These are phyloP conservation scores for Neurospora sp. DNA, from an alignment of 495 filamentous ascomycete species.

Conservation along the genomic window DNA sequence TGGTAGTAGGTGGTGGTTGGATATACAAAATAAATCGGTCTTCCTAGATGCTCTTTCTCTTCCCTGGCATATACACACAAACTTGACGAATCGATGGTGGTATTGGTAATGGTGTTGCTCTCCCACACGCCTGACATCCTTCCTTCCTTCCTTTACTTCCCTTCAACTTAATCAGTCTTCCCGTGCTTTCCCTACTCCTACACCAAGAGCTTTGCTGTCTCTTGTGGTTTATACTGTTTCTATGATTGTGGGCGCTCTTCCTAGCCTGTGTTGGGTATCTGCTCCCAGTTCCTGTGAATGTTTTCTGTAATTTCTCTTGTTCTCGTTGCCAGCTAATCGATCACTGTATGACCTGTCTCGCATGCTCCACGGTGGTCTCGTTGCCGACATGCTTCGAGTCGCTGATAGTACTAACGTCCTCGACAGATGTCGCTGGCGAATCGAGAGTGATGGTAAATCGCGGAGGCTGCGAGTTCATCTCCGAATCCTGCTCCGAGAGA, in stretches of 20 bases:
- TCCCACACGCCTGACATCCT: background rate
- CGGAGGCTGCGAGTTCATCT: constrained; percentile 14
- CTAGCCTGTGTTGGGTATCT: background rate
- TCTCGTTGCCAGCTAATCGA: background rate
- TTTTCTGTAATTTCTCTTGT: background rate
- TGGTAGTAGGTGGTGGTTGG: background rate
- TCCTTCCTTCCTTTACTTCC: background rate
- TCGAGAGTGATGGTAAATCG: constrained; percentile 32
- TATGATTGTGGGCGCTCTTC: background rate
- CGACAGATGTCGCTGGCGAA: constrained; percentile 19
- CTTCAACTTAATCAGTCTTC: background rate
- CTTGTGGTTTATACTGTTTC: background rate
- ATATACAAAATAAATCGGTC: background rate
- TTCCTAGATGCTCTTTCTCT: background rate
- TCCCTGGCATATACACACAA: background rate
- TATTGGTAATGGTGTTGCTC: background rate
- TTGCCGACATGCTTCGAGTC: constrained; percentile 33
- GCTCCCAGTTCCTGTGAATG: background rate
- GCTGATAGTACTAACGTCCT: constrained; percentile 8
- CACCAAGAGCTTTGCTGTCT: background rate
- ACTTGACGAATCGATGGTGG: background rate
- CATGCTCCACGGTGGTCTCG: constrained; percentile 17
- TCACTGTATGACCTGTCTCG: constrained; percentile 27
- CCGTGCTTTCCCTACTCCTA: background rate
- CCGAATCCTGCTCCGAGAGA: background rate